These are phyloP conservation scores for Hyphodiscus sp. DNA, from an alignment of 2,329 filamentous ascomycete genomes.

Conservation along the genomic window DNA sequence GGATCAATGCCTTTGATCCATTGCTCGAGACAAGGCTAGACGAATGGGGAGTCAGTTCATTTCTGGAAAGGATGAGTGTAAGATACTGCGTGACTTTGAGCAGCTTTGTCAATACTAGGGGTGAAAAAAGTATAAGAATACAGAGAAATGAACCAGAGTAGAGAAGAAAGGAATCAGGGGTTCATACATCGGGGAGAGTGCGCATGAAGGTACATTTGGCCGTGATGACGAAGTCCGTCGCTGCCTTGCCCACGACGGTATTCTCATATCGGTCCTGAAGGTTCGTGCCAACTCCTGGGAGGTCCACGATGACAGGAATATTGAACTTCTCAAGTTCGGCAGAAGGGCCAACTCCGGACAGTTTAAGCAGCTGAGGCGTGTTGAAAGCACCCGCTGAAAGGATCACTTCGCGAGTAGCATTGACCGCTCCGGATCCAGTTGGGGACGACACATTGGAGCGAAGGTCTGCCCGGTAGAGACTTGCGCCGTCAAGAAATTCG, in stretches of 20 bases:
- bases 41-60: no score
- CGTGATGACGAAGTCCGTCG: neutral
- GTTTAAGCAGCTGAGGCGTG: slow-evolving; percentile 40
- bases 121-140: no score
- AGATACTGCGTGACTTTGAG: no score
- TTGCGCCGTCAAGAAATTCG: slow-evolving; percentile 36
- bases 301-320: slow-evolving; percentile 47
- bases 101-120: no score
- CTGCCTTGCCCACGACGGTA: slow-evolving; percentile 37
- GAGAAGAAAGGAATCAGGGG: no score
- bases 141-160: no score
- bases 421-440: slow-evolving; percentile 21
- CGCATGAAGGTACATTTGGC: slow-evolving; percentile 23
- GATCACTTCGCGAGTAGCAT: slow-evolving; percentile 37
- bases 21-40: neutral
- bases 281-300: slow-evolving; percentile 60
- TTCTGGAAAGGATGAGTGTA: no score
- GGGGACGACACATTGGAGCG: neutral
- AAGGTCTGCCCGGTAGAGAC: slow-evolving; percentile 16
- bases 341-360: slow-evolving; percentile 37
- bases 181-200: slow-evolving; percentile 9
- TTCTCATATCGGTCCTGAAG: slow-evolving; percentile 49
- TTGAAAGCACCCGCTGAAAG: slow-evolving; percentile 41
- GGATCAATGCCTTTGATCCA: neutral
- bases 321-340: slow-evolving; percentile 34